Evolutionary conservation across 2,329 filamentous ascomycete species (phyloP), one percentile per base, ranked within the genome.

Genomic region (Pseudocercospora macadamiae): DNA sequence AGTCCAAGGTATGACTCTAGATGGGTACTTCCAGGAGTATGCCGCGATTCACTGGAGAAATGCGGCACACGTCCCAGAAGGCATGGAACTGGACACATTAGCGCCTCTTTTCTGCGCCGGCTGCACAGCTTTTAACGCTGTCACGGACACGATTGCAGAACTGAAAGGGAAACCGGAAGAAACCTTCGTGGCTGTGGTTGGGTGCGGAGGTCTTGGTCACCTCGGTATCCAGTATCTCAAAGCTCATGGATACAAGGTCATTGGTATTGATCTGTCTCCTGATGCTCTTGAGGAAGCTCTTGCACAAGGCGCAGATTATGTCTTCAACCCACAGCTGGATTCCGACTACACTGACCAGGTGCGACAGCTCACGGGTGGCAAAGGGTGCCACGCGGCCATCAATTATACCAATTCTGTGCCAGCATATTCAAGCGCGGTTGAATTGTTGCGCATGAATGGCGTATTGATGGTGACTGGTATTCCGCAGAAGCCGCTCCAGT

Each of bases 161-260:
- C 55, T 66, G 5, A 51, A 48, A 10, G 59, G 53, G 3, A 25
- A 57, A 4, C 60, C 59, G 25, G 30, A 28, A 10, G 54, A 56
- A 9, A 60, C 51, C 3, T 62, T 44, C 45, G 54, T 64, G 6
- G 59, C 59, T 26, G 59, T 62, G 3, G 44, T 62, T 2, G 62
- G 62, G 3, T 62, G 60, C 18, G 60, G 62, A 4, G 60, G 62
- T 2, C 52, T 62, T 4, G 59, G 62, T 6, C 78, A 80, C 63
- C 74, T 80, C 54, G 78, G 77, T 3, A 73, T 77, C 7, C 77
- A 80, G 60, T 80, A 79, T 63, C 77, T 77, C 14, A 79, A 78
- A 62, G 79, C 78, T 21, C 77, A 78, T 75, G 77, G 77, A 10
- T 70, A 75, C 55, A 74, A 74, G 54, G 73, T 76, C 8, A 73